These are phyloP conservation scores for Aspergillus sparsus DNA, from an alignment of 495 filamentous ascomycete species.

Conservation along the genomic window DNA sequence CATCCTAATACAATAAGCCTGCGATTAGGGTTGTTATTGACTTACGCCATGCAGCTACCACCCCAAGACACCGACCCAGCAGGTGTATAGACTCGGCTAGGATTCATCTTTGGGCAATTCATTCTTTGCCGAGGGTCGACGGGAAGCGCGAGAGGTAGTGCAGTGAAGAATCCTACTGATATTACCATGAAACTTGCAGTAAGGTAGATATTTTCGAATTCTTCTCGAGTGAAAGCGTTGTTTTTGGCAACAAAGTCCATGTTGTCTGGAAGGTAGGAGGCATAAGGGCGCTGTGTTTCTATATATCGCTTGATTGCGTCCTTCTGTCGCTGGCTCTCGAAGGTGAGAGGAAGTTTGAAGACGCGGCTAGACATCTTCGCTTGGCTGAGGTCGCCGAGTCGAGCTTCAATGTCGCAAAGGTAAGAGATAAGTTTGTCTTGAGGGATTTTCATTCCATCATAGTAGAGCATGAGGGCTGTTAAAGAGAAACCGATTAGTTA, in stretches of 20 bases:
- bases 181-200: constrained; percentile 53
- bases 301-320: constrained; percentile 57
- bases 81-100: constrained; percentile 57
- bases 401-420: constrained; percentile 31
- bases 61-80: constrained; percentile 57
- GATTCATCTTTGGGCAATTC: constrained; percentile 61
- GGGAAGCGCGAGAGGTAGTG: constrained; percentile 55
- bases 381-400: constrained; percentile 37
- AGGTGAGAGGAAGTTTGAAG: constrained; percentile 57
- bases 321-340: constrained; percentile 50
- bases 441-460: constrained; percentile 44
- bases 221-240: constrained; percentile 53
- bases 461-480: constrained; percentile 49
- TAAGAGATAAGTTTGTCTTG: constrained; percentile 35
- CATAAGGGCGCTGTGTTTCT: constrained; percentile 57
- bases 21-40: background rate
- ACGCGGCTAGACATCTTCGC: constrained; percentile 52
- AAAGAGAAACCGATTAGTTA: background rate
- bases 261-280: constrained; percentile 59
- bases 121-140: constrained; percentile 56
- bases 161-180: constrained; percentile 59
- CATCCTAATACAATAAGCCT: too few relatives aligned
- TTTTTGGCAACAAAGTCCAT: constrained; percentile 57
- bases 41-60: constrained; percentile 50
- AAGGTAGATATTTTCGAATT: constrained; percentile 49